phyloP scores from a whole-genome alignment of 345 rosid species.

The Camelina sativa region DNA sequence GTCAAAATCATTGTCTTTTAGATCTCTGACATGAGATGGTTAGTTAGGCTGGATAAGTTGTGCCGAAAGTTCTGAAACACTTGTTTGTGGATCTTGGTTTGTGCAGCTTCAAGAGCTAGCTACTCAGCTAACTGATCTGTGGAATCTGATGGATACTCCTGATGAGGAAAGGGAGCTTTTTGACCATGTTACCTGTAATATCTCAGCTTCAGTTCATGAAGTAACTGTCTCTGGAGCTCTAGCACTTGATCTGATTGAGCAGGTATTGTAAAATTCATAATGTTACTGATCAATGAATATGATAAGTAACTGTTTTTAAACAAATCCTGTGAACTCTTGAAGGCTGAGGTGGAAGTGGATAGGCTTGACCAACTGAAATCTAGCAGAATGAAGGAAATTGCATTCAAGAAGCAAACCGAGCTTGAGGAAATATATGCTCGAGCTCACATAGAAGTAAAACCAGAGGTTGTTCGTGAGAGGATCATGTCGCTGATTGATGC shows the following conservation, averaged over 20 bases:
- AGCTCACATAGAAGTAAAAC: slow-evolving; percentile 83
- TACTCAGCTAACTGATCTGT: slow-evolving; percentile 79
- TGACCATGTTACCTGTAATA: slow-evolving; percentile 80
- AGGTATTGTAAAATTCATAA: slow-evolving; percentile 53
- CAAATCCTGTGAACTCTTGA: slow-evolving; percentile 28
- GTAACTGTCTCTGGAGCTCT: slow-evolving; percentile 83
- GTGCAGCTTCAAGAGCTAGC: slow-evolving; percentile 72
- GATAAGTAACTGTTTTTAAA: slow-evolving; percentile 35
- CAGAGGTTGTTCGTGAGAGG: slow-evolving; percentile 79
- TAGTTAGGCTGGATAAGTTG: slow-evolving; percentile 2
- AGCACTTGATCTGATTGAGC: slow-evolving; percentile 85
- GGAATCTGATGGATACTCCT: slow-evolving; percentile 98
- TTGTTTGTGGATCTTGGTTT: slow-evolving; percentile 7
- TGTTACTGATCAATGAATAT: background rate
- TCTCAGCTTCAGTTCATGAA: slow-evolving; percentile 79
- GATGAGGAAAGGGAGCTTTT: slow-evolving; percentile 73
- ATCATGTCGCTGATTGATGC: slow-evolving; percentile 81
- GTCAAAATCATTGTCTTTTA: background rate
- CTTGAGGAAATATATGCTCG: slow-evolving; percentile 81
- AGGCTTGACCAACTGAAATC: slow-evolving; percentile 89
- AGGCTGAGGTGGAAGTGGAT: slow-evolving; percentile 94
- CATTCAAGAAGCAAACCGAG: slow-evolving; percentile 83
- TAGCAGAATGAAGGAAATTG: slow-evolving; percentile 95
- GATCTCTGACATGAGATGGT: slow-evolving; percentile 7
- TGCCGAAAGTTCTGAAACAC: background rate